Evolutionary conservation across 2,329 filamentous ascomycete species (phyloP), one percentile per base, ranked within the genome.

Genomic region (Fusarium humuli): DNA sequence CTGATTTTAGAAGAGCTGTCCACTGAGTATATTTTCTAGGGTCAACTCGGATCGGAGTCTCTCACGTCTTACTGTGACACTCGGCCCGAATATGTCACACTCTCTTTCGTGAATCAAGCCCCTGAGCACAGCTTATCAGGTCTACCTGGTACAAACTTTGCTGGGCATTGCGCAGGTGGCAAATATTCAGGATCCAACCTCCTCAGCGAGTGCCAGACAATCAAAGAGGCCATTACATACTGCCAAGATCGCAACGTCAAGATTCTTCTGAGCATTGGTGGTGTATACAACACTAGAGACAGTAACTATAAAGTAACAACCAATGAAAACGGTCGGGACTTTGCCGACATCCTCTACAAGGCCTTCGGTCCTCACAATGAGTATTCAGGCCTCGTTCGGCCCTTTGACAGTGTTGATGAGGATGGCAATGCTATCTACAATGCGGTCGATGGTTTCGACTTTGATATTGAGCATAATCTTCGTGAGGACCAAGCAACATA

Each of bases 241-340:
- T 84, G 83, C 75, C 80, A 83, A 72, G 48, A 67, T 25, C 77
- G 75, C 52, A 81, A 81, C 59, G 79, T 83, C 66, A 84, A 84
- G 76, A 73, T 84, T 40, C 72, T 84, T 37, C 73, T 84, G 20
- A 80, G 80, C 70, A 79, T 84, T 30, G 82, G 82, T 10, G 82
- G 82, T 25, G 74, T 69, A 3, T 77, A 72, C 42, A 68, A 73
- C 22, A 49, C 59, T 7, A 46, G 42, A 3, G 57, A 49, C 34
- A 77, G 74, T 68, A 76, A 81, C 72, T 83, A 82, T 61, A 60
- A 70, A 6, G 76, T 83, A 20, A 67, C 74, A 7, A 75, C 65
- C 20, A 64, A 74, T 6, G 50, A 70, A 7, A 78, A 79, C 2
- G 81, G 80, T 13, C 57, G 70, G 5, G 70, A 77, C 2, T 83